Evolutionary conservation across 305 asterid genomes (phyloP), one percentile per base, ranked within the genome.

Genomic region (Fraxinus xanthoxyloides): DNA sequence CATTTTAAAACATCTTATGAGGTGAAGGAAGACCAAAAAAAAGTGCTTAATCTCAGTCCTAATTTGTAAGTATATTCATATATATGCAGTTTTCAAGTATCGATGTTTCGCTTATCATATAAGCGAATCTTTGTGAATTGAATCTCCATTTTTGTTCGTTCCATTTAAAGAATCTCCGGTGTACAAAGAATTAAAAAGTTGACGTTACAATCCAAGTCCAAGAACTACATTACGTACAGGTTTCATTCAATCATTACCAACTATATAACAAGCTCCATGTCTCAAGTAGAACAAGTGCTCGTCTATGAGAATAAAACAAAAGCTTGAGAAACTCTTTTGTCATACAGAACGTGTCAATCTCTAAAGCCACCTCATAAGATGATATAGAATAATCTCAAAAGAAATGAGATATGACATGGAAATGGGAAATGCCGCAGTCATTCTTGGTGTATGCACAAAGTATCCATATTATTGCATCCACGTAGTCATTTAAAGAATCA

Each of bases 191-290:
- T 63, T 23, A 32, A 32, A 76, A 72, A 73, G 77, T 61, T 28
- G 48, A 77, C 74, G 9, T 51, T 54, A 81, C 54, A 12, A 78
- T 48, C 77, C 79, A 78, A 75, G 59, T 48, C 77, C 81, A 78
- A 75, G 70, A 34, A 48, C 30, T 24, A 51, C 61, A 23, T 6
- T 65, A 73, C 5, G 30, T 3, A 35, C 56, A 43, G 56, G 40
- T 35, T 76, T 35, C 9, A 46, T 43, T 5, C 28, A 36, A 38
- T 38, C 72, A 26, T 26, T 35, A 69, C 72, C 82, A 51, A 19
- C 81, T 67, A 28, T 38, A 19, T 26, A 32, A 80, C 54, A 13
- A 74, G 67, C 67, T 1, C 67, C 67, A 19, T 19, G 10, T 7
- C 26, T 56, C 67, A 6, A 56, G 28, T 19, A 59, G 69, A 59